Base-by-base conservation (phyloP, 2,329 filamentous ascomycete genomes). In the Bipolaris cookei region DNA sequence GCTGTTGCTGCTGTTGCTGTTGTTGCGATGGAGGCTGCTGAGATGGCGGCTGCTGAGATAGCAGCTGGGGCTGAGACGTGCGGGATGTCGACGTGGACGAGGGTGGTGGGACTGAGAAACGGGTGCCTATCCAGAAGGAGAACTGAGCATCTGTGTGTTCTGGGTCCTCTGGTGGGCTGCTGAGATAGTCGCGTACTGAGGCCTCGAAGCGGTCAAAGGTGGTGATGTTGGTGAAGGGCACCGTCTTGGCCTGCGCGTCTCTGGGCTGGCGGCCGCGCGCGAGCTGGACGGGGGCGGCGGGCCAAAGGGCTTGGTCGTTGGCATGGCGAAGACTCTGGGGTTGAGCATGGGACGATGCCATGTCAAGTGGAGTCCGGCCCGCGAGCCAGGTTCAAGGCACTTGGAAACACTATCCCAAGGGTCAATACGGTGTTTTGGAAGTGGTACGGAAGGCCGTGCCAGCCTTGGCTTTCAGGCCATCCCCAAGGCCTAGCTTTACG, bases 61-160 rank as follows among this genome's bases (percentile, higher is more conserved):
- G 28, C 28, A 10, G 28, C 37, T 38, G 37, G 18, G 30, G 50
- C 42, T 51, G 48, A 42, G 52, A 51, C 43, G 47, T 7, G 44
- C 10, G 48, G 21, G 46, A 30, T 30, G 28, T 11, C 10, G 28
- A 30, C 10, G 28, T 49, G 18, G 51, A 51, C 25, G 41, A 18
- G n/a, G 63, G 54, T 7, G 59, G 53, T 41, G 60, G 56, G 39
- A 77, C 75, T 43, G 71, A 54, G 59, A 78, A 77, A 56, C 58
- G 67, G 21, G 75, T 68, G 54, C 72, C 73, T 21, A 71, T 72
- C 73, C 74, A 77, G 52, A 78, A 74, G 54, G 68, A 71, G 18
- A 78, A 61, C 62, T 76, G 74, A 53, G 73, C 75, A 45, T 76
- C 72, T 46, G 73, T 73, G 60, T 77, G 75, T 54, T 77, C 75